Evolutionary conservation across 805 yeast genomes (phyloP), one percentile per base, ranked within the genome.

Genomic region (Starmerella stigmatis): DNA sequence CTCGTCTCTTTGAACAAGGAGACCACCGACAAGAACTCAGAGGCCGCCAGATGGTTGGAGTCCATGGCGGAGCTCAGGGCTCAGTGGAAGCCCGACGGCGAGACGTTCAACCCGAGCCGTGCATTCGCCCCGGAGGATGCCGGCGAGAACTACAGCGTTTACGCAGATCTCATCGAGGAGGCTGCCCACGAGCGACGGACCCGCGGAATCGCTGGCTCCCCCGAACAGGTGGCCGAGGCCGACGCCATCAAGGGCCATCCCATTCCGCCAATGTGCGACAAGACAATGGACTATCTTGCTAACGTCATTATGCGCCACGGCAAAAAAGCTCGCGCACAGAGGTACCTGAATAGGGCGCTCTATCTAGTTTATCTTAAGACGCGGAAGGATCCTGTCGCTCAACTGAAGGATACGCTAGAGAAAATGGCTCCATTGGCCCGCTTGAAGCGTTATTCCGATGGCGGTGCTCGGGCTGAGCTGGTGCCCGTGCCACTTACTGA

Each of bases 271-370:
- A 69, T 71, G 52, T 65, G 67, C 36, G 92, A 86, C 56, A 81
- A 83, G n/a, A 74, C 79, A 17, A 69, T 88, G 40, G 78, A 79
- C 41, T 79, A 82, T 55, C 75, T 92, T 58, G 79, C 84, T 44
- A 86, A 86, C 60, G 71, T 86, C 67, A 78, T 92, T 50, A 92
- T 92, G 97, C 78, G 84, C 60, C 79, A 85, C 60, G 98, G 98
- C 34, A 79, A 79, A 63, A 92, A 88, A 63, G 75, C 83, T 45
- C 67, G 71, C 41, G 96, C 97, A 0, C 80, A 79, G 60, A 79
- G 73, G 55, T 70, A 73, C 40, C 70, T 92, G 45, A 73, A 80
- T 43, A 74, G 80, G 59, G 94, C 96, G 0, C 69, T 92, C 42
- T 86, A 88, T 60, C 67, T 88, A 40, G 81, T 79, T 33, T 83